A percentile compares a stretch with the other conserved stretches of the same genome.
These are phyloP conservation scores for Isabelozyma rhagii DNA, from an alignment of 805 yeast species.

Conservation along the genomic window DNA sequence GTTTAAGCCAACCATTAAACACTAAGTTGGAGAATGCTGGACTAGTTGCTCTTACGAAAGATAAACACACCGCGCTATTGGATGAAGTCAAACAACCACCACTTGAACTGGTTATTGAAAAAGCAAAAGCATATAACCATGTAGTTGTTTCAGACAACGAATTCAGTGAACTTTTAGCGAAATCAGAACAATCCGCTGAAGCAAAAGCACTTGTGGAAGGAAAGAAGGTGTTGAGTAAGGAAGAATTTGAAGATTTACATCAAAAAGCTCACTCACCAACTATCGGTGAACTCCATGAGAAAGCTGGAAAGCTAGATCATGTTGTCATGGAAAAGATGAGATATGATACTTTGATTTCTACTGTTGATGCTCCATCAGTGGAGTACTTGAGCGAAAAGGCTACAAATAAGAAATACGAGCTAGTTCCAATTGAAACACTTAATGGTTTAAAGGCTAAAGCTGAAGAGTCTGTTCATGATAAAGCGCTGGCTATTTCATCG, in stretches of 20 bases:
- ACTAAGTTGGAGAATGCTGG: slow-evolving; percentile 3
- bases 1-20: background rate
- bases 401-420: slow-evolving; percentile 3
- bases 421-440: slow-evolving; percentile 9
- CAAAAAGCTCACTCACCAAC: slow-evolving; percentile 3
- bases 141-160: slow-evolving; percentile 2
- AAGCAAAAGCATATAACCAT: slow-evolving; percentile 16
- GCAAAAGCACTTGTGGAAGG: background rate
- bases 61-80: slow-evolving; percentile 2
- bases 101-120: slow-evolving; percentile 23
- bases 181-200: background rate
- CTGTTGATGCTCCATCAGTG: slow-evolving; percentile 15
- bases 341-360: background rate
- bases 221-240: background rate
- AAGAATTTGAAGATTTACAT: background rate
- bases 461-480: slow-evolving; percentile 2
- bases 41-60: slow-evolving; percentile 8
- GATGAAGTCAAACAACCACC: slow-evolving; percentile 18
- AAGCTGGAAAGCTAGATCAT: slow-evolving; percentile 7
- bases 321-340: slow-evolving; percentile 2
- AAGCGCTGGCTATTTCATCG: slow-evolving; percentile 12
- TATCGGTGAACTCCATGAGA: slow-evolving; percentile 5
- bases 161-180: background rate
- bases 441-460: slow-evolving; percentile 3
- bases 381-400: slow-evolving; percentile 23